Evolutionary conservation across 2,329 filamentous ascomycete genomes (phyloP).

Genomic region (Chaetomiaceae sp.): DNA sequence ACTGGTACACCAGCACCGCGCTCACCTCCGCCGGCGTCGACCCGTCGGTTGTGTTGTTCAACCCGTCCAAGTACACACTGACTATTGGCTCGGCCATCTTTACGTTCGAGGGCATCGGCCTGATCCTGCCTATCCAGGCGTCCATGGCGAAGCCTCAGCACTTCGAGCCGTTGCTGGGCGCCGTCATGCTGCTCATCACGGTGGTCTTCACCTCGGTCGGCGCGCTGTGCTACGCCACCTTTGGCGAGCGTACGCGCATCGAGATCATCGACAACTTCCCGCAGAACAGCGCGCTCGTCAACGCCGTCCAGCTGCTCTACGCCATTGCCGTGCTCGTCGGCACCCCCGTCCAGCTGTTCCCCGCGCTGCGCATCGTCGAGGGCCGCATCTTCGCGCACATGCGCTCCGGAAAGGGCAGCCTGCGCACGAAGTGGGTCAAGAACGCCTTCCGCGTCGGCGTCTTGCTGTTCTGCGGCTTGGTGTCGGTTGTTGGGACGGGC

Average conservation of each 20-base stretch:
- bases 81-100: conserved; percentile 71
- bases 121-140: conserved; percentile 70
- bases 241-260: conserved; percentile 61
- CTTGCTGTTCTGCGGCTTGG: conserved; percentile 51
- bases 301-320: conserved; percentile 69
- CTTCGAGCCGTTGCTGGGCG: conserved; percentile 58
- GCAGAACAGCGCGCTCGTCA: conserved; percentile 64
- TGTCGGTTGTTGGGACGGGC: conserved; percentile 58
- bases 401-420: conserved; percentile 59
- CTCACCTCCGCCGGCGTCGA: conserved; percentile 52
- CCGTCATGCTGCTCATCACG: conserved; percentile 69
- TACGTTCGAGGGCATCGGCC: conserved; percentile 71
- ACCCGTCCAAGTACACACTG: conserved; percentile 60
- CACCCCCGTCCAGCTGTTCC: conserved; percentile 69
- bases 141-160: conserved; percentile 65
- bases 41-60: conserved; percentile 60
- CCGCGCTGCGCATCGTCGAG: conserved; percentile 65
- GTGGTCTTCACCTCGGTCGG: conserved; percentile 67
- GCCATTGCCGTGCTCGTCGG: conserved; percentile 67
- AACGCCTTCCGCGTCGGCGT: conserved; percentile 56
- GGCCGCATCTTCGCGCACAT: conserved; percentile 56
- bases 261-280: conserved; percentile 74
- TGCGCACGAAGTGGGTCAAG: conserved; percentile 69
- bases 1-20: conserved; percentile 59
- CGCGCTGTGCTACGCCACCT: conserved; percentile 67